Evolutionary conservation across 441 rosid genomes (phyloP), one percentile per base, ranked within the genome.

Genomic region (Jatropha multifida): DNA sequence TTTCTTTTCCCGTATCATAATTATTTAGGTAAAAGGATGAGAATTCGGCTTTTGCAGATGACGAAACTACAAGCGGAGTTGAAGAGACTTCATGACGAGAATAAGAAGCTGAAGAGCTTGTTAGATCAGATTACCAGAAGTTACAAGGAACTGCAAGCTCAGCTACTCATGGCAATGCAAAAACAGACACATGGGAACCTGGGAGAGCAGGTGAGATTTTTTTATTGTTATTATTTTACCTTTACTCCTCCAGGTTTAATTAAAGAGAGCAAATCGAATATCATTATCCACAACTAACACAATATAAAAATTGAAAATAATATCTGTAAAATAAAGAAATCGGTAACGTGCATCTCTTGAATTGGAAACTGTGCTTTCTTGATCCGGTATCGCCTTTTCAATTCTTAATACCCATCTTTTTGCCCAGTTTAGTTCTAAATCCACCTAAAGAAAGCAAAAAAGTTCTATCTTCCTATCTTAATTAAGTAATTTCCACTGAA

Each of bases 71-170:
- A 82, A 75, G 58, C 61, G 56, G 91, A 89, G 83, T 65, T 92
- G 52, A 85, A 81, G 77, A 87, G 83, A 69, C 82, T 88, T 69
- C 86, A 86, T 15, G 90, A 90, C 55, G 98, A 94, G 83, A 94
- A 92, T 74, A 82, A 73, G 74, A 88, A 83, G 74, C 83, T 94
- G 72, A 83, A 80, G 78, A 81, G 71, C 83, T 73, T 74, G 92
- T 77, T 94, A 81, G 90, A 84, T 62, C 90, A 86, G 83, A 82
- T 86, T 69, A 81, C 84, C 37, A 78, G 62, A 78, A 87, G 75
- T 56, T 92, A 86, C 86, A 81, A 73, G 44, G 89, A 85, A 54
- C 84, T 94, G 17, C 92, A 90, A 59, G 78, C 83, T 81, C 91
- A 90, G 79, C 84, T 94, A 52, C 72, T 86, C 76, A 65, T 88